Percentiles rank a stretch among this genome's conserved stretches.
Conservation (phyloP, 345 rosid species). For the Geranium brycei region DNA sequence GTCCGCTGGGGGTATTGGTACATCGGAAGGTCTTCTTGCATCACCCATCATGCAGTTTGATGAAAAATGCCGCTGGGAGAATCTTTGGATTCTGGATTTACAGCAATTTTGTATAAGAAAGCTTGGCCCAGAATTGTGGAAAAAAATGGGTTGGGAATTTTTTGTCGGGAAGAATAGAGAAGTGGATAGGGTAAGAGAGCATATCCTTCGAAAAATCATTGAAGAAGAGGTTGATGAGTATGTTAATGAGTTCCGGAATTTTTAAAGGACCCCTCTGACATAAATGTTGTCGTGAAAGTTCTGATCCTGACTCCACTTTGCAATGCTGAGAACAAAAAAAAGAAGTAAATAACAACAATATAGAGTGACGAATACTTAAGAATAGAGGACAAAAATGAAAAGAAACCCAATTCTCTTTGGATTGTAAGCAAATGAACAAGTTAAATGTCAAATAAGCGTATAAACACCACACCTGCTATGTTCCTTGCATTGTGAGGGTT, state of each 20-base stretch:
- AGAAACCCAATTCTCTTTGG: too few relatives aligned
- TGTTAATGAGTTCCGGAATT: neutral
- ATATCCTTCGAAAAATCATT: constrained; percentile 16
- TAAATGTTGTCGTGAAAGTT: neutral
- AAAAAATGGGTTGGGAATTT: constrained; percentile 1
- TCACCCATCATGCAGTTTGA: constrained; percentile 40
- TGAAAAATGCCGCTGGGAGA: constrained; percentile 14
- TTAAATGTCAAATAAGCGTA: too few relatives aligned
- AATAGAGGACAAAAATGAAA: too few relatives aligned
- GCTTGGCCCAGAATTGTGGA: neutral
- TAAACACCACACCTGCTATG: too few relatives aligned
- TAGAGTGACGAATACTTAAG: too few relatives aligned
- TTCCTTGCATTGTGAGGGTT: too few relatives aligned
- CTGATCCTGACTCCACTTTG: neutral
- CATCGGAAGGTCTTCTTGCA: constrained; percentile 26
- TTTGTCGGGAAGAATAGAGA: constrained; percentile 4
- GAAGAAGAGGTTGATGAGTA: constrained; percentile 9
- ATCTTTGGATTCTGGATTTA: constrained; percentile 7
- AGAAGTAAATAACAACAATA: too few relatives aligned
- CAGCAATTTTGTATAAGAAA: neutral
- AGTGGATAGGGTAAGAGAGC: constrained; percentile 9
- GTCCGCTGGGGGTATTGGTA: constrained; percentile 24
- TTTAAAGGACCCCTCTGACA: neutral
- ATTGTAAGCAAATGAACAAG: too few relatives aligned
- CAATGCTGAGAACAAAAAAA: too few relatives aligned